Evolutionary conservation across 176 grass and related monocot genomes (phyloP).

Genomic region (Tuctoria greenei): DNA sequence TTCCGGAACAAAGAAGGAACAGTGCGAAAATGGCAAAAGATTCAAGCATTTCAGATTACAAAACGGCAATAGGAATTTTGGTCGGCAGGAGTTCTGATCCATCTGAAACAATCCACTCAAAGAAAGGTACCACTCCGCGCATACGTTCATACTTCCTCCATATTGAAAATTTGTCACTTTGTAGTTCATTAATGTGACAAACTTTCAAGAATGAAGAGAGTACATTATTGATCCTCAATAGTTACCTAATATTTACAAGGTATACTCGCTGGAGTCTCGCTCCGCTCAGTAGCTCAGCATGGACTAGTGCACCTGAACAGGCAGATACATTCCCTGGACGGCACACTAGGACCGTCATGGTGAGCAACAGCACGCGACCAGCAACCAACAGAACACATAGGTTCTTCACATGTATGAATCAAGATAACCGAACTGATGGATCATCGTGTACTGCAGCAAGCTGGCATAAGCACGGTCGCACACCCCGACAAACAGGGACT

Average conservation of each 20-base stretch:
- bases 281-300: not conserved
- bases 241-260: slow-evolving; percentile 34
- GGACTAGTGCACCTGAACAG: slow-evolving; percentile 12
- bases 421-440: slow-evolving; percentile 40
- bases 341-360: not conserved
- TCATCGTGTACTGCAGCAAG: slow-evolving; percentile 66
- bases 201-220: too few relatives aligned
- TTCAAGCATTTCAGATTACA: not conserved
- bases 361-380: not conserved
- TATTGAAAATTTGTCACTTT: too few relatives aligned
- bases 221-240: not conserved
- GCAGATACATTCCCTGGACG: slow-evolving; percentile 27
- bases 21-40: not conserved
- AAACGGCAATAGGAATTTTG: not conserved
- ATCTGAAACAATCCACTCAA: not conserved
- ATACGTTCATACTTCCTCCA: too few relatives aligned
- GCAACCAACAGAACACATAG: not conserved
- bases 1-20: not conserved
- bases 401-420: slow-evolving; percentile 46
- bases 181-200: too few relatives aligned
- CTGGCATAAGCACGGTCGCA: slow-evolving; percentile 80
- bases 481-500: slow-evolving; percentile 76
- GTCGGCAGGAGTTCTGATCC: not conserved
- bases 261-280: not conserved
- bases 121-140: slow-evolving; percentile 13